phyloP scores from a whole-genome alignment of 306 rosid species.

The Mucuna pruriens region DNA sequence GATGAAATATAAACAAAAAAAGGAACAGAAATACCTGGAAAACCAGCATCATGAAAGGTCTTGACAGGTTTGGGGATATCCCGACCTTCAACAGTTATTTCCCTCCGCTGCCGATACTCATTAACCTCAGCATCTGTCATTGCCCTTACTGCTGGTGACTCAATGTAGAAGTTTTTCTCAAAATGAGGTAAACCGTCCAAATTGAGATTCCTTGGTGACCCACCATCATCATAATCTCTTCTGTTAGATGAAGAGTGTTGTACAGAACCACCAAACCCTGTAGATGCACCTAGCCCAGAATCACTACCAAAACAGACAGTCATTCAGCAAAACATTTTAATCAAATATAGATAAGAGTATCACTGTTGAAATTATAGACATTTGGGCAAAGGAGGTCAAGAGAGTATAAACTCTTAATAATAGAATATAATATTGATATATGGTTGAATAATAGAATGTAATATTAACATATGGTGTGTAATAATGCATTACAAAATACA shows the following conservation, averaged over 20 bases:
- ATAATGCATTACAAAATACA: neutral
- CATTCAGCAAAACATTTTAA: slow-evolving; percentile 26
- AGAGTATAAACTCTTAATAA: neutral
- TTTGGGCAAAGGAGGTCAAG: neutral
- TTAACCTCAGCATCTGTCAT: slow-evolving; percentile 85
- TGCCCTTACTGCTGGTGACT: slow-evolving; percentile 71
- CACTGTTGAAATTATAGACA: neutral
- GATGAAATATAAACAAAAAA: neutral
- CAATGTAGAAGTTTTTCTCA: slow-evolving; percentile 89
- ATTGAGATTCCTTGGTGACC: slow-evolving; percentile 67
- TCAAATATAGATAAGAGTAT: neutral
- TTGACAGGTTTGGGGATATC: slow-evolving; percentile 97
- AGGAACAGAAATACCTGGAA: slow-evolving; percentile 70
- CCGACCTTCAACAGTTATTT: slow-evolving; percentile 91
- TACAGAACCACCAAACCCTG: slow-evolving; percentile 54
- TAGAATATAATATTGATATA: neutral
- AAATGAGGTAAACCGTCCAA: slow-evolving; percentile 95
- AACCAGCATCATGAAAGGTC: slow-evolving; percentile 73
- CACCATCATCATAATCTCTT: slow-evolving; percentile 63
- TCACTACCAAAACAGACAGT: slow-evolving; percentile 55
- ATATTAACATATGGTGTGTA: neutral
- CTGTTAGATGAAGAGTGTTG: slow-evolving; percentile 45
- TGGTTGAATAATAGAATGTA: neutral
- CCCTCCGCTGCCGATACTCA: slow-evolving; percentile 76
- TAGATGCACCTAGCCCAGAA: slow-evolving; percentile 75